phyloP scores from a whole-genome alignment of 139 green algal genomes.

The Tetradesmus obliquus region DNA sequence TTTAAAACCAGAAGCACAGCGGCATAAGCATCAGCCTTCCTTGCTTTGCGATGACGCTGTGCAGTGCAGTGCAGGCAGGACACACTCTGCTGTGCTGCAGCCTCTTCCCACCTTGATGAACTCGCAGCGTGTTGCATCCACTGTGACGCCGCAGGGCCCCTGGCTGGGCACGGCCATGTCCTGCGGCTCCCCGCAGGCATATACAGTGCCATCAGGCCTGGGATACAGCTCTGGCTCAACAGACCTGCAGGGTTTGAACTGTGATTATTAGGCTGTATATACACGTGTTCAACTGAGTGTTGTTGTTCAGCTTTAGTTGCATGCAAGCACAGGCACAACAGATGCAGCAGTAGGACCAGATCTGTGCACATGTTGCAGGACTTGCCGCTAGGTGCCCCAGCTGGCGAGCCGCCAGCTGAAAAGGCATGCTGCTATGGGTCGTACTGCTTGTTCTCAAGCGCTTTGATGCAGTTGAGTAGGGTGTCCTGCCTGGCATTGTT shows the following conservation, averaged over 20 bases:
- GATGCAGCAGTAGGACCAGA: too few species aligned
- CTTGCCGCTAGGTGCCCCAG: too few species aligned
- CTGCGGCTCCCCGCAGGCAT: slow-evolving; percentile 80
- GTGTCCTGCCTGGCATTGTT: too few species aligned
- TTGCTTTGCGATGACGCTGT: too few species aligned
- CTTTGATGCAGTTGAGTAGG: background rate
- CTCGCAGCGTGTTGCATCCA: slow-evolving; percentile 53
- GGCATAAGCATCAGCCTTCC: too few species aligned
- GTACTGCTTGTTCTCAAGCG: background rate
- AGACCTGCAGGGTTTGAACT: slow-evolving; percentile 46
- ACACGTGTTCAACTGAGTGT: background rate
- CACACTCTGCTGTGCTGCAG: background rate
- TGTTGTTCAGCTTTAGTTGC: background rate
- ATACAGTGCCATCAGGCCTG: slow-evolving; percentile 80
- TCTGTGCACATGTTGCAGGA: too few species aligned
- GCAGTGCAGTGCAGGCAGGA: too few species aligned
- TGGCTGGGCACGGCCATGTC: slow-evolving; percentile 51
- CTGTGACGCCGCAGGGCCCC: slow-evolving; percentile 59
- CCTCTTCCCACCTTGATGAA: background rate
- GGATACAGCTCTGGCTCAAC: slow-evolving; percentile 87
- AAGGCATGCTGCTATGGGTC: background rate
- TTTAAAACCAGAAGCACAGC: too few species aligned
- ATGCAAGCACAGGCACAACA: too few species aligned
- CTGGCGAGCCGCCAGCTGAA: background rate
- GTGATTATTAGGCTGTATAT: background rate